Conservation (phyloP, 2,329 filamentous ascomycete genomes). For the Dactylella cylindrospora region DNA sequence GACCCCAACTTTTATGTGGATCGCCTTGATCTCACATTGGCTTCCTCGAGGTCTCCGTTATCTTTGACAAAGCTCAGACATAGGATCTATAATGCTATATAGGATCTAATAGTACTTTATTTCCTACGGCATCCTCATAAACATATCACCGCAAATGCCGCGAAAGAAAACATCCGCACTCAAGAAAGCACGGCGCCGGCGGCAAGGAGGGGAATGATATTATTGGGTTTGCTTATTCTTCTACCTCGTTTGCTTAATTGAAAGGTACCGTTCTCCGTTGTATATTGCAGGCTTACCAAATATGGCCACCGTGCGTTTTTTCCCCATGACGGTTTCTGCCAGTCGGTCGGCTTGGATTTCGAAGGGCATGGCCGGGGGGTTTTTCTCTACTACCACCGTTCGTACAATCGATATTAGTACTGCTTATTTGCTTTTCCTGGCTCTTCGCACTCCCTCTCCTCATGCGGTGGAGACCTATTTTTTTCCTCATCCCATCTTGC, state of each 20-base stretch:
- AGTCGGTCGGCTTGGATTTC: no score
- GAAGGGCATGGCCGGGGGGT: slow-evolving; percentile 29
- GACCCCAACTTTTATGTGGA: slow-evolving; percentile 43
- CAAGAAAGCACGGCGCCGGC: no score
- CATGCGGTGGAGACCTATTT: slow-evolving; percentile 26
- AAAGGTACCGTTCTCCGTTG: slow-evolving; percentile 8
- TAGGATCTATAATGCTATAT: no score
- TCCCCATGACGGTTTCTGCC: slow-evolving; percentile 7
- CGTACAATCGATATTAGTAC: slow-evolving; percentile 14
- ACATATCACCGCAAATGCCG: no score
- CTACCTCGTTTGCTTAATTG: background rate
- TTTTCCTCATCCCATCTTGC: slow-evolving; percentile 41
- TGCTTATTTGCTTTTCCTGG: slow-evolving; percentile 34
- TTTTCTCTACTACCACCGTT: slow-evolving; percentile 7
- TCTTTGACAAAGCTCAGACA: no score
- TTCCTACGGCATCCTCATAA: no score
- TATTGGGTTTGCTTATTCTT: slow-evolving; percentile 1
- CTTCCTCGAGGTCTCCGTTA: no score
- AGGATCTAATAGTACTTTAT: no score
- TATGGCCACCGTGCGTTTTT: slow-evolving; percentile 20
- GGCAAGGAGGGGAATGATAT: no score
- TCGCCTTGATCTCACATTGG: slow-evolving; percentile 38
- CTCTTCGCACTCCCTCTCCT: background rate
- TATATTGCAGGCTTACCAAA: slow-evolving; percentile 14
- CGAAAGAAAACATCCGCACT: no score